These are phyloP conservation scores for Cucurbita maxima DNA, from an alignment of 306 rosid genomes.

Conservation along the genomic window DNA sequence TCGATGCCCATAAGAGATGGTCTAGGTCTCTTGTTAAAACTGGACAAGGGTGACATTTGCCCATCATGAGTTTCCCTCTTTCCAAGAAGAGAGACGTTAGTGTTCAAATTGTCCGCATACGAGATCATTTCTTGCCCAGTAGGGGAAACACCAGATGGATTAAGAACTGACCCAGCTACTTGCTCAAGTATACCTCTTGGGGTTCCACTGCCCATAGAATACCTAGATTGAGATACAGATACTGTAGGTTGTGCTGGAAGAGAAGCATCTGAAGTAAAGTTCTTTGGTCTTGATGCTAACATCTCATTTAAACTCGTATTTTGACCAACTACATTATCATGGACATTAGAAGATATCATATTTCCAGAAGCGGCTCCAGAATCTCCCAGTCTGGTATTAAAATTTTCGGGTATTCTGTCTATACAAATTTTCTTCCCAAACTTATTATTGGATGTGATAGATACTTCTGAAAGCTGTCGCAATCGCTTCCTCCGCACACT, in stretches of 20 bases:
- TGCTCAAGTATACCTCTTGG: conserved; percentile 60
- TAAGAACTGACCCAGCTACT: conserved; percentile 36
- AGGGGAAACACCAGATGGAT: conserved; percentile 43
- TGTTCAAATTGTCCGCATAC: conserved; percentile 39
- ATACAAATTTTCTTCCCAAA: conserved; percentile 74
- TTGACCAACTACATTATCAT: conserved; percentile 43
- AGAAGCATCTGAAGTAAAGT: conserved; percentile 47
- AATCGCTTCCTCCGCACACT: conserved; percentile 51
- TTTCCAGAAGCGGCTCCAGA: conserved; percentile 44
- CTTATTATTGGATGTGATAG: conserved; percentile 44
- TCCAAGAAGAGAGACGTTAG: conserved; percentile 36
- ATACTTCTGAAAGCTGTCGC: conserved; percentile 66
- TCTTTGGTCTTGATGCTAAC: conserved; percentile 47
- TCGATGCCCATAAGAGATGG: conserved; percentile 38
- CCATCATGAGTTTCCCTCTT: conserved; percentile 79
- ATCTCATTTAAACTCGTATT: conserved; percentile 33
- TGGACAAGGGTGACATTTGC: conserved; percentile 53
- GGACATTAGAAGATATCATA: conserved; percentile 33
- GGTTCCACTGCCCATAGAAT: conserved; percentile 49
- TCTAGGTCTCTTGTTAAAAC: conserved; percentile 52
- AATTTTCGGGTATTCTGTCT: conserved; percentile 57
- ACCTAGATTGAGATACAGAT: conserved; percentile 39
- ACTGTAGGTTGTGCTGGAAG: conserved; percentile 35
- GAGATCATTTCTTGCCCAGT: conserved; percentile 55
- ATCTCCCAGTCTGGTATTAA: conserved; percentile 46